These are phyloP conservation scores for Aspergillus fischeri DNA, from an alignment of 2,329 filamentous ascomycete species.

Conservation along the genomic window DNA sequence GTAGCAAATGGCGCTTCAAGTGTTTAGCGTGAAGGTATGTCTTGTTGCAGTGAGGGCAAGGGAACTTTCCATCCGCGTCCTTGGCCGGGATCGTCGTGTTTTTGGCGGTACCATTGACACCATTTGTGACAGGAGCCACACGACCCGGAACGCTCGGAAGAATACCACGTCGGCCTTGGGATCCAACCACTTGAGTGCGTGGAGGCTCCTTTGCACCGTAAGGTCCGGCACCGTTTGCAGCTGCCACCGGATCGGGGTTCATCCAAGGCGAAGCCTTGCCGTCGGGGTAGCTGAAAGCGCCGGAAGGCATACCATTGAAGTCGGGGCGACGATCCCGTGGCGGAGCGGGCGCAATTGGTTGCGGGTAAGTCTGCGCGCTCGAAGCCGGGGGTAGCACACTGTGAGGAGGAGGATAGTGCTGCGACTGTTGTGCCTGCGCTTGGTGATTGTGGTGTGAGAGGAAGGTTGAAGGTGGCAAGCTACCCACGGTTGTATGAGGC, in stretches of 20 bases:
- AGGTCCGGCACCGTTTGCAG: slow-evolving; percentile 34
- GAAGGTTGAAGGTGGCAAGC: slow-evolving; percentile 41
- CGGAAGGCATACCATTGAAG: slow-evolving; percentile 67
- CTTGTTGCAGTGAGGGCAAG: slow-evolving; percentile 96
- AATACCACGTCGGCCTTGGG: slow-evolving; percentile 87
- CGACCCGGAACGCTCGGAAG: slow-evolving; percentile 85
- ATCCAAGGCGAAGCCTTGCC: slow-evolving; percentile 52
- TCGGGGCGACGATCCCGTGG: slow-evolving; percentile 46
- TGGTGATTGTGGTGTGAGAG: slow-evolving; percentile 39
- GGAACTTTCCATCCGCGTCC: slow-evolving; percentile 96
- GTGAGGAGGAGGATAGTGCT: slow-evolving; percentile 37
- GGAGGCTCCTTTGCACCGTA: slow-evolving; percentile 42
- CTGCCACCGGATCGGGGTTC: slow-evolving; percentile 36
- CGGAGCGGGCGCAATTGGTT: slow-evolving; percentile 71
- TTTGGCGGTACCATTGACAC: slow-evolving; percentile 64
- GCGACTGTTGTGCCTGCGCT: slow-evolving; percentile 35
- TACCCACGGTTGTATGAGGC: slow-evolving; percentile 40
- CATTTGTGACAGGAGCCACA: slow-evolving; percentile 65
- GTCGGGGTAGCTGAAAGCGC: slow-evolving; percentile 58
- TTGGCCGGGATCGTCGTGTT: slow-evolving; percentile 83
- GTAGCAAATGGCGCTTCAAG: slow-evolving; percentile 88
- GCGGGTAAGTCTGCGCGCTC: slow-evolving; percentile 64
- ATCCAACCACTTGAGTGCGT: slow-evolving; percentile 83
- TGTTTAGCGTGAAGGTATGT: slow-evolving; percentile 97
- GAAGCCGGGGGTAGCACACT: slow-evolving; percentile 64